These are phyloP conservation scores for Oemleria cerasiformis DNA, from an alignment of 306 rosid genomes.

Conservation along the genomic window DNA sequence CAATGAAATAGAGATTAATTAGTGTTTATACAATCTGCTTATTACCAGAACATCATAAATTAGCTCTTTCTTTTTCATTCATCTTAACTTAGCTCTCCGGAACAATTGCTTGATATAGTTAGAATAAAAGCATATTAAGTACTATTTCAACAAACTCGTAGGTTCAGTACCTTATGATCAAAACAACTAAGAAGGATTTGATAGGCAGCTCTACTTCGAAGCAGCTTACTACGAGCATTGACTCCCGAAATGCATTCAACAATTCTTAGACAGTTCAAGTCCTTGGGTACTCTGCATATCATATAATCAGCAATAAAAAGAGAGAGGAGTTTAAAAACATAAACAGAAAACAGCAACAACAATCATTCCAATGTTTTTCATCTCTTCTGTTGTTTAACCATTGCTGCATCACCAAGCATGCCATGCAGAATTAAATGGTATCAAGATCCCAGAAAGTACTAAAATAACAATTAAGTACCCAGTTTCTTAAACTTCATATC, in stretches of 20 bases:
- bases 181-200: conserved; percentile 62
- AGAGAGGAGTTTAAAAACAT: conserved; percentile 16
- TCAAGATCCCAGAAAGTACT: not conserved
- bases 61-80: not conserved
- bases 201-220: conserved; percentile 64
- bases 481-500: not conserved
- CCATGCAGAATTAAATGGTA: no score
- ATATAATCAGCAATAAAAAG: conserved; percentile 23
- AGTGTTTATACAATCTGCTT: not conserved
- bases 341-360: conserved; percentile 16
- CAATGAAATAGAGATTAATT: not conserved
- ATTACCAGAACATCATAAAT: not conserved
- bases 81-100: not conserved
- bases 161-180: conserved; percentile 44
- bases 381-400: not conserved
- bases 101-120: not conserved
- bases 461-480: not conserved
- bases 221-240: conserved; percentile 57
- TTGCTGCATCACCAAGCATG: not conserved
- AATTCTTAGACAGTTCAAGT: conserved; percentile 64
- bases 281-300: conserved; percentile 63
- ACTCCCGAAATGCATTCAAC: conserved; percentile 71
- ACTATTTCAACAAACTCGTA: not conserved
- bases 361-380: not conserved
- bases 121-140: not conserved